These are phyloP conservation scores for Aspergillus alliaceus DNA, from an alignment of 2,329 filamentous ascomycete genomes.

Conservation along the genomic window DNA sequence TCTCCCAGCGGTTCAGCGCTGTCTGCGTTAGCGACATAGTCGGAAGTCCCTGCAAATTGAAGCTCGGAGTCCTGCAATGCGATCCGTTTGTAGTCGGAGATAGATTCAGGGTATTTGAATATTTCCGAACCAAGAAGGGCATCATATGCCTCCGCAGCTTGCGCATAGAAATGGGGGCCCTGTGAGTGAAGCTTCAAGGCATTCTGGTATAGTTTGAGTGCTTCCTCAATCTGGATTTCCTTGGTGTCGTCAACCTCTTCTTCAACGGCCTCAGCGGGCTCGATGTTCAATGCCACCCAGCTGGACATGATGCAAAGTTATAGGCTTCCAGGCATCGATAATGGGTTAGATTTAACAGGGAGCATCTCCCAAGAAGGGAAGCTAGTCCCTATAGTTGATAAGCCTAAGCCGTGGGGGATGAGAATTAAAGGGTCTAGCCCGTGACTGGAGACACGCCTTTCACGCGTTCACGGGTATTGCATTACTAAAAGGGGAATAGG, in stretches of 20 bases:
- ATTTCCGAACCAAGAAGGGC: constrained; percentile 88
- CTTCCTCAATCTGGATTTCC: constrained; percentile 96
- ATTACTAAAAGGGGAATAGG: constrained; percentile 18
- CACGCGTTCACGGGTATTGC: constrained; percentile 20
- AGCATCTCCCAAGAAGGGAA: constrained; percentile 22
- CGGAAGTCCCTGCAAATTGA: constrained; percentile 48
- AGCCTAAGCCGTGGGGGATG: background rate
- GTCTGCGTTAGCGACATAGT: constrained; percentile 19
- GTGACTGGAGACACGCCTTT: constrained; percentile 15
- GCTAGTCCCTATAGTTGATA: background rate
- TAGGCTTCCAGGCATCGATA: constrained; percentile 12
- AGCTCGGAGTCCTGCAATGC: constrained; percentile 49
- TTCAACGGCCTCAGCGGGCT: constrained; percentile 85
- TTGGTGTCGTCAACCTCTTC: constrained; percentile 94
- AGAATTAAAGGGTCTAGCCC: constrained; percentile 1
- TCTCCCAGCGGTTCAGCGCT: constrained; percentile 42
- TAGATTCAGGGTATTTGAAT: constrained; percentile 84
- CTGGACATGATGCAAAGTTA: constrained; percentile 47
- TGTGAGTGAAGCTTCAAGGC: constrained; percentile 90
- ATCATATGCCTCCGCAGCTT: constrained; percentile 79
- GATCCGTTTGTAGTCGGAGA: constrained; percentile 77
- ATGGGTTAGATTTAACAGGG: constrained; percentile 2
- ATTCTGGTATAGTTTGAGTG: constrained; percentile 88
- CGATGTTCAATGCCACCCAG: constrained; percentile 89
- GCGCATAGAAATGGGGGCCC: constrained; percentile 71